Evolutionary conservation across 805 yeast genomes (phyloP), one percentile per base, ranked within the genome.

Genomic region (Yueomyces sp.): DNA sequence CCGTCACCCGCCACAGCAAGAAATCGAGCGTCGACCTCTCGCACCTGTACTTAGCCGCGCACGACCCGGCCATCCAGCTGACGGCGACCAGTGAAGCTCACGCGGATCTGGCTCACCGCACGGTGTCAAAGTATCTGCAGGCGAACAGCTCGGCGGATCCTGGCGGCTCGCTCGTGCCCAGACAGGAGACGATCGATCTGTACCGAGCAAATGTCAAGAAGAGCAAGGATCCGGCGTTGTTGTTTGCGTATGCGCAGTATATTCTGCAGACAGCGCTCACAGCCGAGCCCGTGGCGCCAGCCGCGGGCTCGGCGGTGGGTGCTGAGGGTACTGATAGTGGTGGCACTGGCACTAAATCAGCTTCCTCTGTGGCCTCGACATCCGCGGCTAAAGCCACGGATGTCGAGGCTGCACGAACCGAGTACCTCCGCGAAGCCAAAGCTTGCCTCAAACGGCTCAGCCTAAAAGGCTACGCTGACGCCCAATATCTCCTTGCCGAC

Each of bases 401-500:
- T 19, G 19, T 19, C 19, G 19, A 19, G 19, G 65, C 19, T 19
- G n/a, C n/a, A n/a, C n/a, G n/a, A n/a, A n/a, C n/a, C 37, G 75
- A 76, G 37, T 74, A 85, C 44, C 65, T 87, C 37, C 81, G 82
- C 52, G 96, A 92, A 57, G 90, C 96, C 0, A 67, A 74, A 26
- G 67, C 68, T 44, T 81, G 83, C 51, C 69, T 88, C 49, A 79
- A 76, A 51, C 76, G 76, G 51, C 70, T 88, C 39, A 68, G 87
- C 26, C 87, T 83, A 45, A 79, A 81, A 49, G 94, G 95, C 5
- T 81, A 79, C 52, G 72, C 81, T 1, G 95, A 90, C 43, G 94
- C 97, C 0, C 97, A 92, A 60, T 92, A 90, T 56, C 69, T 88
- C 29, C 65, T 92, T 31, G 98, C 79, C n/a, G 97, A 90, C 62